Conservation (phyloP, 768 basidiomycete genomes). For the Mrakia gelida region DNA sequence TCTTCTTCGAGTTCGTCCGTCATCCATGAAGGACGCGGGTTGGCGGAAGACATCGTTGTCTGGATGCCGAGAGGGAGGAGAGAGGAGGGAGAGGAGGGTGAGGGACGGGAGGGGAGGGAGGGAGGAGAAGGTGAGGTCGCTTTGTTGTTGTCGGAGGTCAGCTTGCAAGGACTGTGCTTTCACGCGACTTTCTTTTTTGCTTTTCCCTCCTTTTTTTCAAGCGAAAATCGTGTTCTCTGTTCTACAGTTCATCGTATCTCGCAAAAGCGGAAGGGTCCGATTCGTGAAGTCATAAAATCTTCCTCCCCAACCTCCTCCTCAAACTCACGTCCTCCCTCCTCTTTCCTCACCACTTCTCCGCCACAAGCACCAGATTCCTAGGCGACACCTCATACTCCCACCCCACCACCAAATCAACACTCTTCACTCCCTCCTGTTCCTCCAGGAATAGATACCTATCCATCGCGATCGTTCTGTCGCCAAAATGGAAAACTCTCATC, state of each 20-base stretch:
- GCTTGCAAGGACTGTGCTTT: not conserved
- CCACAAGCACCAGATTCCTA: not conserved
- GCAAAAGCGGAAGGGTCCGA: too few species aligned
- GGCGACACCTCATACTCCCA: not conserved
- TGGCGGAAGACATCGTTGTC: not conserved
- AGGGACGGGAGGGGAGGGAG: not conserved
- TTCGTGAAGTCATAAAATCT: too few species aligned
- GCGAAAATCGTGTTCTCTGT: too few species aligned
- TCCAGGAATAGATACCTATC: not conserved
- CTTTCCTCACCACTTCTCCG: not conserved
- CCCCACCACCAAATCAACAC: not conserved
- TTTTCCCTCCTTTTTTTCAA: too few species aligned
- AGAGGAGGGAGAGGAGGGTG: not conserved
- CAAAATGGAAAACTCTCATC: not conserved
- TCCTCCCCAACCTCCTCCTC: too few species aligned
- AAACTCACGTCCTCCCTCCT: not conserved
- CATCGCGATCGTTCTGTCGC: not conserved
- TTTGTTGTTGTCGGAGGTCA: slow-evolving; percentile 1
- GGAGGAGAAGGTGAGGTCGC: not conserved
- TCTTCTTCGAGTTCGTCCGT: slow-evolving; percentile 26
- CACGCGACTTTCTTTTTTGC: too few species aligned
- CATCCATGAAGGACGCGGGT: slow-evolving; percentile 23
- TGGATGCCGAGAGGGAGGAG: not conserved
- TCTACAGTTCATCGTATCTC: not conserved
- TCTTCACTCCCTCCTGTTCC: not conserved